Percentiles rank a stretch among this genome's conserved stretches.
phyloP scores from a whole-genome alignment of 2,329 filamentous ascomycete genomes.

The Penicillium sp. region DNA sequence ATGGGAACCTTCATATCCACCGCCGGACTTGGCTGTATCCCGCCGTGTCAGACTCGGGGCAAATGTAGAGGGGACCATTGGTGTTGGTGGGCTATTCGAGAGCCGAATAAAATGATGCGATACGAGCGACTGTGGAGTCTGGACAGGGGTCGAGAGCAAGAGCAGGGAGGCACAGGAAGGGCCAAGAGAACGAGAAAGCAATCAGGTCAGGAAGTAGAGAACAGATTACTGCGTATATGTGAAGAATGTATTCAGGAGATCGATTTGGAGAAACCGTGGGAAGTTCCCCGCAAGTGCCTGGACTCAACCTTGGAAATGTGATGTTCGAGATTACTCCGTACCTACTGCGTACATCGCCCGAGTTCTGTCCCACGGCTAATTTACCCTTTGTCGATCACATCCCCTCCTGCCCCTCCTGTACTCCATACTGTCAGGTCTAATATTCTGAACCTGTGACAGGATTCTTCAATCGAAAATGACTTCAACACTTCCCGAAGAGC shows the following conservation, averaged over 20 bases:
- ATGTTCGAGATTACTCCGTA: slow-evolving; percentile 4
- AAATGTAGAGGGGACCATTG: slow-evolving; percentile 37
- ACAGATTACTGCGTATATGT: not conserved
- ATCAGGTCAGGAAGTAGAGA: not conserved
- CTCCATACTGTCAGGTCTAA: not conserved
- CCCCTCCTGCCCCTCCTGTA: slow-evolving; percentile 1
- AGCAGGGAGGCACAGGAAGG: not conserved
- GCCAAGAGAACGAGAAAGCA: not conserved
- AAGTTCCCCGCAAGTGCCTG: slow-evolving; percentile 7
- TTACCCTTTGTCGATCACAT: slow-evolving; percentile 6
- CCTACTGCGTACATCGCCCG: no score
- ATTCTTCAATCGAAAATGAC: slow-evolving; percentile 9
- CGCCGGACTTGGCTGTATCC: slow-evolving; percentile 34
- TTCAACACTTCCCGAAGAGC: slow-evolving; percentile 26
- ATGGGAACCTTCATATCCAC: slow-evolving; percentile 27
- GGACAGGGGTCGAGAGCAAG: not conserved
- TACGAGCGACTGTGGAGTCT: not conserved
- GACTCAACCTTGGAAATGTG: not conserved
- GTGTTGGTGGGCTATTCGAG: slow-evolving; percentile 1
- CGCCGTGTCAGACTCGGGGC: slow-evolving; percentile 33
- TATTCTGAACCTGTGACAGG: not conserved
- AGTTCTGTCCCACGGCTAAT: slow-evolving; percentile 5
- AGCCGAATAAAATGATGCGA: slow-evolving; percentile 1
- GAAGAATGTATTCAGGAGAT: slow-evolving; percentile 1
- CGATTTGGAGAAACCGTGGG: not conserved